These are phyloP conservation scores for Xylaria sp. DNA, from an alignment of 2,329 filamentous ascomycete species.

Conservation along the genomic window DNA sequence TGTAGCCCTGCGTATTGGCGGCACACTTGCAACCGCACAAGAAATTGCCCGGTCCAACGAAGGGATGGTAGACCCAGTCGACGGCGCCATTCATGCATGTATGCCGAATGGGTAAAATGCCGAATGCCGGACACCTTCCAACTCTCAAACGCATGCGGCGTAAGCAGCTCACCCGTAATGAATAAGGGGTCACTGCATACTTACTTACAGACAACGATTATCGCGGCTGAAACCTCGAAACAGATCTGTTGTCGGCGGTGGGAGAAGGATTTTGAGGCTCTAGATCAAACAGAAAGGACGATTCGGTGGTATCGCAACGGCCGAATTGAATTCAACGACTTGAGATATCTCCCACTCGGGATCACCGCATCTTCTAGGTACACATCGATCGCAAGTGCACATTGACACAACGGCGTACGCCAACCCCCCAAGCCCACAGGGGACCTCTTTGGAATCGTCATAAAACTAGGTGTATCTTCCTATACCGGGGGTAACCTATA, in stretches of 20 bases:
- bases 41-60: background rate
- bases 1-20: background rate
- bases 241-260: background rate
- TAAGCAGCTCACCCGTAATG: slow-evolving; percentile 5
- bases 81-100: too few species aligned
- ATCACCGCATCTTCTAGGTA: background rate
- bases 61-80: slow-evolving; percentile 3
- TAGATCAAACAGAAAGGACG: background rate
- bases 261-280: background rate
- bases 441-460: too few species aligned
- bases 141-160: slow-evolving; percentile 5
- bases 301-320: background rate
- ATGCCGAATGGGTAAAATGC: too few species aligned
- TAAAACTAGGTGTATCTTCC: too few species aligned
- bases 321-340: background rate
- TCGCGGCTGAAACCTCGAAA: slow-evolving; percentile 3
- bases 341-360: background rate
- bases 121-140: slow-evolving; percentile 4
- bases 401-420: slow-evolving; percentile 3
- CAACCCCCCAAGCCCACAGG: background rate
- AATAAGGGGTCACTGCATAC: background rate
- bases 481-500: too few species aligned
- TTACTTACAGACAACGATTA: slow-evolving; percentile 8
- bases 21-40: background rate
- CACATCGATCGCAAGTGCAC: slow-evolving; percentile 1